Percentiles rank a stretch among this genome's conserved stretches.
These are phyloP conservation scores for Vachellia pachyceras DNA, from an alignment of 306 rosid species.

Conservation along the genomic window DNA sequence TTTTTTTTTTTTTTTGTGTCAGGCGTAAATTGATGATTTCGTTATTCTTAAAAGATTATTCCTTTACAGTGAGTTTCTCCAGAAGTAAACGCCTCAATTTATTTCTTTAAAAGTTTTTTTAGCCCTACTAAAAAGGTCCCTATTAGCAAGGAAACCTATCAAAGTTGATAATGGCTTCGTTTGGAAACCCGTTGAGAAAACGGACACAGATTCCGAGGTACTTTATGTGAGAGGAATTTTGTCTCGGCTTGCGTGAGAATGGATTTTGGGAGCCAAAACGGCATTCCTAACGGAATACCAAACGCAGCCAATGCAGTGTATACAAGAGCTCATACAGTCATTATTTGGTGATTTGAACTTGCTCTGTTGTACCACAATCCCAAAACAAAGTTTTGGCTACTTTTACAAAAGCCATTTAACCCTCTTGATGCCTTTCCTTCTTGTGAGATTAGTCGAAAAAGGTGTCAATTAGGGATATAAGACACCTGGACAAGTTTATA, in stretches of 20 bases:
- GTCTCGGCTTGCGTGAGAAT: too few species aligned
- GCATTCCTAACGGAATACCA: too few species aligned
- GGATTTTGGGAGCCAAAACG: too few species aligned
- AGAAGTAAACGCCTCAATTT: not conserved
- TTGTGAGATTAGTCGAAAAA: not conserved
- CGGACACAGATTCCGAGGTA: too few species aligned
- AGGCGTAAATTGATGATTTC: not conserved
- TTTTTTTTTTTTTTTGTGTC: not conserved
- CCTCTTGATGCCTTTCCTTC: not conserved
- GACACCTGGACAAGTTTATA: not conserved
- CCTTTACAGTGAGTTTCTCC: not conserved
- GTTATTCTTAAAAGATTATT: not conserved
- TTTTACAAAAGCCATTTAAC: not conserved
- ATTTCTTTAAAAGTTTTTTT: not conserved
- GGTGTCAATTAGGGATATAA: not conserved
- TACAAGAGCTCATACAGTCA: not conserved
- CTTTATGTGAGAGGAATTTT: too few species aligned
- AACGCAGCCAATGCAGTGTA: too few species aligned
- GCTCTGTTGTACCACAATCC: not conserved
- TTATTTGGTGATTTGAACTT: not conserved
- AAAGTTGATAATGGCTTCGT: not conserved
- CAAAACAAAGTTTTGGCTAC: not conserved
- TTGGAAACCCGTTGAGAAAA: too few species aligned
- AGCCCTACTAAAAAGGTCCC: not conserved
- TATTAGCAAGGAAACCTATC: not conserved